Base-by-base conservation (phyloP, 1,284 basidiomycete species). In the Hymenochaete sp. region DNA sequence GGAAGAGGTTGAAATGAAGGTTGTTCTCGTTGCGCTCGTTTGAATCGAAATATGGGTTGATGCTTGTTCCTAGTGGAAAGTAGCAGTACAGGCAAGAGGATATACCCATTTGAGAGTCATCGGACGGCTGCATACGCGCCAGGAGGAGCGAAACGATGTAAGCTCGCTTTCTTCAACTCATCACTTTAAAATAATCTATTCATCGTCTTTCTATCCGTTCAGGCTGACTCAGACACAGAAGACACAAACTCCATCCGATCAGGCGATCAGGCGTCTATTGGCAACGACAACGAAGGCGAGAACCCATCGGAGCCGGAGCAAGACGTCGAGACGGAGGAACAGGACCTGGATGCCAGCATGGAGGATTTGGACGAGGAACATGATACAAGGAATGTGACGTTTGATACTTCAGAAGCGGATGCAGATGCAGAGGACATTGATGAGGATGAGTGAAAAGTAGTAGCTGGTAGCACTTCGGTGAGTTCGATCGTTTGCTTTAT, bases 101-200 rank as follows among this genome's bases (percentile, higher is more conserved):
- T 79, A 71, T 50, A 68, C 62, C 46, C 86, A 76, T 58, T 66
- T 85, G 19, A 70, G 88, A 19, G 83, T 85, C 4, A 79, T 87
- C 41, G 85, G 85, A 4, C 72, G 76, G 36, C 70, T 70, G 38
- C 66, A 80, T 47, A 89, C 85, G 8, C 75, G 80, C 51, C 72
- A 80, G 51, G 85, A 89, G 57, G 85, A 89, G 62, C 85, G 83
- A 65, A 87, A 85, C 56, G 86, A 89, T 57, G 85, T 86, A 48
- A 47, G 77, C 65, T 18, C 25, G 7, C 24, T 29, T 11, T 38
- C 21, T 47, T 35, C 44, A 25, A 47, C 18, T 16, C 10, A 35
- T 21, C n/a, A 3, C 32, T 24, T 22, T 37, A 13, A 8, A 37
- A 8, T 37, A 37, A 37, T 11, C 18, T 25, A 35, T 24, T n/a